Percentiles rank a stretch among this genome's conserved stretches.
Conservation (phyloP, 441 rosid genomes). For the Populus tomentosa region DNA sequence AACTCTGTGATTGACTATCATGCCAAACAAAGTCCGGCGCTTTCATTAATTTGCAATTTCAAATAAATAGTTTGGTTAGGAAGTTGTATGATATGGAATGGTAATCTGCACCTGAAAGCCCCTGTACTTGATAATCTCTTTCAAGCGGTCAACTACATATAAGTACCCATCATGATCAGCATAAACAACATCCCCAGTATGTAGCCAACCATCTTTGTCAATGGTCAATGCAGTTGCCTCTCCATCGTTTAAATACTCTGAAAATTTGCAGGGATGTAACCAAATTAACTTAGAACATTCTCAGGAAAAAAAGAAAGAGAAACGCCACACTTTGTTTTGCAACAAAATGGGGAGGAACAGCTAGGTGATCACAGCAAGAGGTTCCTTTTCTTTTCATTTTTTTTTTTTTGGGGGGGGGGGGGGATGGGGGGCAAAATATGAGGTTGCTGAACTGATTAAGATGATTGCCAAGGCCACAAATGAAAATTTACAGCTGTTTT, state of each 20-base stretch:
- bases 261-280: constrained; percentile 1
- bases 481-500: neutral
- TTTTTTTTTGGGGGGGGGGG: no score
- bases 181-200: constrained; percentile 78
- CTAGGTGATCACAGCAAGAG: neutral
- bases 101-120: constrained; percentile 67
- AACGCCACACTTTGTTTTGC: neutral
- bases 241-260: constrained; percentile 64
- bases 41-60: neutral
- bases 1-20: neutral
- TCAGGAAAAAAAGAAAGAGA: neutral
- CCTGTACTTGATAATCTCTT: constrained; percentile 84
- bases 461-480: neutral
- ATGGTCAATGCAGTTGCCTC: constrained; percentile 55
- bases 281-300: neutral
- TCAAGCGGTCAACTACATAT: constrained; percentile 61
- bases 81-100: neutral
- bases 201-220: constrained; percentile 76
- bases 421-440: neutral
- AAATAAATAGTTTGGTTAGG: neutral
- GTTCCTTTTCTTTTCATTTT: neutral
- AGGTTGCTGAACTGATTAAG: neutral
- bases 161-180: constrained; percentile 73
- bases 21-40: constrained; percentile 1
- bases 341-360: neutral